These are phyloP conservation scores for Alternaria incomplexa DNA, from an alignment of 2,329 filamentous ascomycete genomes.

Conservation along the genomic window DNA sequence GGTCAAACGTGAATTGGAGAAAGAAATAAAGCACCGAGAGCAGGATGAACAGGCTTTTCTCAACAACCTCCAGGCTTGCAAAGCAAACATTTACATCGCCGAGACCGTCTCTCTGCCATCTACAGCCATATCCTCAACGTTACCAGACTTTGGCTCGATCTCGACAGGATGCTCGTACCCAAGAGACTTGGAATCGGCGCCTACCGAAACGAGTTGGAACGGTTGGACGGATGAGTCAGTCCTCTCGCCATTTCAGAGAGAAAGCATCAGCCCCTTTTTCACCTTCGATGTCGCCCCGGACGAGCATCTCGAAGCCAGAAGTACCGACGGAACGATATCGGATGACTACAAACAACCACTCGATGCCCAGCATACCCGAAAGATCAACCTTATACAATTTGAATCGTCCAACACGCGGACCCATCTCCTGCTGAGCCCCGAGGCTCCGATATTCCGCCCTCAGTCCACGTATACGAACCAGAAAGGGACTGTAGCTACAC, in stretches of 20 bases:
- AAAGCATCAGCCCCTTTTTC: conserved; percentile 13
- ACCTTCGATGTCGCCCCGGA: conserved; percentile 31
- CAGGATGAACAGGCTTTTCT: conserved; percentile 39
- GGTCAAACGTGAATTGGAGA: conserved; percentile 32
- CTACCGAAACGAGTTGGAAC: conserved; percentile 36
- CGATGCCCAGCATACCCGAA: not conserved
- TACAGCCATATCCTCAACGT: conserved; percentile 8
- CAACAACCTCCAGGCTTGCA: conserved; percentile 40
- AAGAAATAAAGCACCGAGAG: conserved; percentile 41
- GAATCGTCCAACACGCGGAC: conserved; percentile 22
- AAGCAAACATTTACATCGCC: conserved; percentile 37
- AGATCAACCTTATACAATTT: conserved; percentile 1
- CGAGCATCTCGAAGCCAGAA: not conserved
- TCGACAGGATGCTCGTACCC: conserved; percentile 19
- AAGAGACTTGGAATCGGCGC: conserved; percentile 18
- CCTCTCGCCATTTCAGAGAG: conserved; percentile 32
- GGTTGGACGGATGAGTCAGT: conserved; percentile 35
- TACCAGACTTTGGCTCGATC: conserved; percentile 19
- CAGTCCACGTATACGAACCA: not conserved
- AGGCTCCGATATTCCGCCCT: conserved; percentile 34
- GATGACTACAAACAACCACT: conserved; percentile 6
- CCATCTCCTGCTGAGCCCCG: conserved; percentile 23
- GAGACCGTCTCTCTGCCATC: conserved; percentile 23
- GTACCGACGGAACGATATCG: not conserved
- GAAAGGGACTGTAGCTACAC: not conserved